Evolutionary conservation across 805 yeast species (phyloP).

Genomic region (Debaryomyces prosopidis): DNA sequence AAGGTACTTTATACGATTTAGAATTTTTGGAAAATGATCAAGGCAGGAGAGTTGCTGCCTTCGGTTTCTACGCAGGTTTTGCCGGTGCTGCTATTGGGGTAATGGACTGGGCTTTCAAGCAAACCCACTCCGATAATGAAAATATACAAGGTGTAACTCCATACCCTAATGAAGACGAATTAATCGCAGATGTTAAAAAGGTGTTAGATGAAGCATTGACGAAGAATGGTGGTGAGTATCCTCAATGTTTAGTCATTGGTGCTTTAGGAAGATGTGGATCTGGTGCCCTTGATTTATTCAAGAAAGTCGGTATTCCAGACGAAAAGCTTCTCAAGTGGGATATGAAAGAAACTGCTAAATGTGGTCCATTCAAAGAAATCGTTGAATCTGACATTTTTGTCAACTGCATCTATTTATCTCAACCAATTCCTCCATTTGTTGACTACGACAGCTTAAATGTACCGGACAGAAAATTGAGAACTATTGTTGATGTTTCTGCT

Average conservation of each 20-base stretch:
- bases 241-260: slow-evolving; percentile 87
- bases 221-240: slow-evolving; percentile 62
- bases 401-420: slow-evolving; percentile 92
- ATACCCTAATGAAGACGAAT: slow-evolving; percentile 73
- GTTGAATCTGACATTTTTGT: slow-evolving; percentile 85
- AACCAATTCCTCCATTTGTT: slow-evolving; percentile 92
- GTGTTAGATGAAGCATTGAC: slow-evolving; percentile 57
- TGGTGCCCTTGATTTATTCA: slow-evolving; percentile 87
- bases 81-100: slow-evolving; percentile 99
- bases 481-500: slow-evolving; percentile 96
- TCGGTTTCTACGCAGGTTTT: slow-evolving; percentile 99
- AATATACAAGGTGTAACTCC: slow-evolving; percentile 81
- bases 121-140: slow-evolving; percentile 62
- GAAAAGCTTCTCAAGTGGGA: slow-evolving; percentile 90
- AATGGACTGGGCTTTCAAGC: slow-evolving; percentile 92
- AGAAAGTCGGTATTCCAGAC: slow-evolving; percentile 85
- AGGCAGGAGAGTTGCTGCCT: slow-evolving; percentile 99
- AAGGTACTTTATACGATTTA: slow-evolving; percentile 87
- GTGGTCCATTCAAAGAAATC: slow-evolving; percentile 96
- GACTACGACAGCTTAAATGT: slow-evolving; percentile 65
- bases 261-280: slow-evolving; percentile 99
- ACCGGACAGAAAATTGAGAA: slow-evolving; percentile 73
- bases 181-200: slow-evolving; percentile 69
- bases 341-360: slow-evolving; percentile 91
- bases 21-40: slow-evolving; percentile 92